Evolutionary conservation across 1,284 basidiomycete species (phyloP), one percentile per base, ranked within the genome.

Genomic region (Ustilago lituana): DNA sequence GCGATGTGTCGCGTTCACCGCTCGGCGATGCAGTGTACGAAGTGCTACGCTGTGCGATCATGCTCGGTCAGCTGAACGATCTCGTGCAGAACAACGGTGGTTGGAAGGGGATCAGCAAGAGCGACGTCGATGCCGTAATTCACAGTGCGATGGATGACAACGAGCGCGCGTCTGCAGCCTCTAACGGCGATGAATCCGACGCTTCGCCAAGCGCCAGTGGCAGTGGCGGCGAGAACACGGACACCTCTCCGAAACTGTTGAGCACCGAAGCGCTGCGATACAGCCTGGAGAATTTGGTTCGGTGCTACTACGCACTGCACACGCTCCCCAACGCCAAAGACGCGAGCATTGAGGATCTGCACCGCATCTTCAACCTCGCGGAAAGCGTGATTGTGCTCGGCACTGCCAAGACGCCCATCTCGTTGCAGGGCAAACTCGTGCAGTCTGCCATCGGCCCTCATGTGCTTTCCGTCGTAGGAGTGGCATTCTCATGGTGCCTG

Each of bases 1-100:
- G 55, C 12, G 53, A 60, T n/a, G 54, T 58, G 12, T 52, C 50
- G 10, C 41, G 40, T 8, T 60, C 65, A 9, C 48, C 69, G 11
- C 53, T 72, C 4, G 59, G 56, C 11, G 46, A 58, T 38, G 69
- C 27, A 6, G 51, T 56, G 14, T 61, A 60, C 36, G 69, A 72
- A 45, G 64, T 72, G 39, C 48, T 72, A 31, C 53, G 69, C 11
- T 57, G 59, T 14, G 58, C 69, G 9, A 58, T 67, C 47, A 72
- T 67, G 63, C 44, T 72, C 11, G 64, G 64, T 23, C 64, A 72
- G 39, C 64, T 72, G 17, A 51, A 64, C 35, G 69, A 72, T 39
- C 35, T 62, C 12, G 69, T 55, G 22, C 64, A 72, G 44, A 60
- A 49, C 49, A 50, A 53, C 19, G 66, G 57, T 11, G 69, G 69